Evolutionary conservation across 495 filamentous ascomycete species (phyloP).

Genomic region (Daldinia bambusicola): DNA sequence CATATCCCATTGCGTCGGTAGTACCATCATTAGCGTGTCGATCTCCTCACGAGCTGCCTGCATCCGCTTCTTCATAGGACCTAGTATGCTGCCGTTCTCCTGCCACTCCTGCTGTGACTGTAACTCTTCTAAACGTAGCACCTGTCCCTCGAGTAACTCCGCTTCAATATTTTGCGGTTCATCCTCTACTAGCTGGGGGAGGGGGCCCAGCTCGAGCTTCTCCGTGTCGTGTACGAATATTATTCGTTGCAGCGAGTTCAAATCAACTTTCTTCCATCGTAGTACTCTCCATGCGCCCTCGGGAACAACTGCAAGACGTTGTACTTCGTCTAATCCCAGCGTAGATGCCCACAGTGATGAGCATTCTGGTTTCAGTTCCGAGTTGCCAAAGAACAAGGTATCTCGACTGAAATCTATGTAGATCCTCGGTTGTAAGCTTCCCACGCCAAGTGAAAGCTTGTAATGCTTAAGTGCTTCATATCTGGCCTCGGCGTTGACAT

Average conservation of each 20-base stretch:
- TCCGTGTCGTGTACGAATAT: conserved; percentile 48
- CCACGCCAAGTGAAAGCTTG: conserved; percentile 49
- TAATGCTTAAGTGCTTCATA: conserved; percentile 50
- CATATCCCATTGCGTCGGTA: conserved; percentile 44
- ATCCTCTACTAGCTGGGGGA: conserved; percentile 42
- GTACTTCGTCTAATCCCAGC: conserved; percentile 33
- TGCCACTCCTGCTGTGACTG: conserved; percentile 23
- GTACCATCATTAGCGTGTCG: conserved; percentile 44
- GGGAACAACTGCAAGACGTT: conserved; percentile 44
- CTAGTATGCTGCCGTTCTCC: conserved; percentile 6
- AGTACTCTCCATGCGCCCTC: conserved; percentile 46
- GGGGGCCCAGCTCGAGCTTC: conserved; percentile 32
- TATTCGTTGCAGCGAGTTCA: conserved; percentile 39
- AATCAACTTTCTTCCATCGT: conserved; percentile 40
- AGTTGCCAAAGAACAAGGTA: conserved; percentile 46
- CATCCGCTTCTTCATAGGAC: conserved; percentile 44
- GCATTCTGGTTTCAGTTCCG: conserved; percentile 41
- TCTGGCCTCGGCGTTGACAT: conserved; percentile 50
- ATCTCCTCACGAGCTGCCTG: conserved; percentile 46
- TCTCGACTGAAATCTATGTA: conserved; percentile 51
- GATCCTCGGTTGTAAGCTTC: conserved; percentile 44
- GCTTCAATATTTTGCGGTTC: conserved; percentile 25
- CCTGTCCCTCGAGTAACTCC: conserved; percentile 34
- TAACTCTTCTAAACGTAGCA: conserved; percentile 26
- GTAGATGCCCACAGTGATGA: conserved; percentile 41